Evolutionary conservation across 2,329 filamentous ascomycete species (phyloP).

Genomic region (Penicillium decumbens): DNA sequence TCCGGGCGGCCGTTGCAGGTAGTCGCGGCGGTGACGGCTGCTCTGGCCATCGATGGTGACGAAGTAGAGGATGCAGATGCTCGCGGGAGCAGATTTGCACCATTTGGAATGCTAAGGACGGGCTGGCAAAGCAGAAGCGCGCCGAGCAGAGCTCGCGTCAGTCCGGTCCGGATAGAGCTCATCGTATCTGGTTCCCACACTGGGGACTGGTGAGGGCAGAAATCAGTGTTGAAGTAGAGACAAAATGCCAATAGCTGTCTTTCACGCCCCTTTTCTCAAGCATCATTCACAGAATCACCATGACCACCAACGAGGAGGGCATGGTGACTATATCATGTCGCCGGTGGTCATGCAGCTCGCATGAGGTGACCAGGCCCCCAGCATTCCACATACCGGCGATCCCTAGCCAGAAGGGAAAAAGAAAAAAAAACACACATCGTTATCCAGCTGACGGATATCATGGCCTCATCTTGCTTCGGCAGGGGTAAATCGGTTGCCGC

Average conservation of each 20-base stretch:
- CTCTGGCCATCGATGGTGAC: background rate
- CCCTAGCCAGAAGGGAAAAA: slow-evolving; percentile 4
- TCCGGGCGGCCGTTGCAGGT: slow-evolving; percentile 56
- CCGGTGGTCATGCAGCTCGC: slow-evolving; percentile 8
- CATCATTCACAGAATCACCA: background rate
- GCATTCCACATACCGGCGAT: slow-evolving; percentile 18
- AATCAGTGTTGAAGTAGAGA: background rate
- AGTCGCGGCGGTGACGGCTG: slow-evolving; percentile 1
- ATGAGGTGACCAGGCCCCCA: slow-evolving; percentile 4
- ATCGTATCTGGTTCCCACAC: slow-evolving; percentile 1
- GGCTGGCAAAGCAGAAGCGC: background rate
- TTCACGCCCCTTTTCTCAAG: background rate
- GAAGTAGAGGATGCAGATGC: slow-evolving; percentile 6
- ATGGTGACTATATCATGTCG: slow-evolving; percentile 5
- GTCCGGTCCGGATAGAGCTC: background rate
- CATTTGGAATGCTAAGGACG: background rate
- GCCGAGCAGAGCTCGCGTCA: slow-evolving; percentile 9
- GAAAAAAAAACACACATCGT: slow-evolving; percentile 1
- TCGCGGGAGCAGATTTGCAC: slow-evolving; percentile 1
- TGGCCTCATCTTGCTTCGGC: slow-evolving; percentile 4
- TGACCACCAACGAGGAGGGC: background rate
- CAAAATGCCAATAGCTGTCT: background rate
- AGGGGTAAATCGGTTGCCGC: background rate
- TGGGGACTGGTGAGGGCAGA: background rate
- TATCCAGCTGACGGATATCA: slow-evolving; percentile 3